phyloP scores from a whole-genome alignment of 495 filamentous ascomycete genomes.

The Talaromyces nanjingensis region DNA sequence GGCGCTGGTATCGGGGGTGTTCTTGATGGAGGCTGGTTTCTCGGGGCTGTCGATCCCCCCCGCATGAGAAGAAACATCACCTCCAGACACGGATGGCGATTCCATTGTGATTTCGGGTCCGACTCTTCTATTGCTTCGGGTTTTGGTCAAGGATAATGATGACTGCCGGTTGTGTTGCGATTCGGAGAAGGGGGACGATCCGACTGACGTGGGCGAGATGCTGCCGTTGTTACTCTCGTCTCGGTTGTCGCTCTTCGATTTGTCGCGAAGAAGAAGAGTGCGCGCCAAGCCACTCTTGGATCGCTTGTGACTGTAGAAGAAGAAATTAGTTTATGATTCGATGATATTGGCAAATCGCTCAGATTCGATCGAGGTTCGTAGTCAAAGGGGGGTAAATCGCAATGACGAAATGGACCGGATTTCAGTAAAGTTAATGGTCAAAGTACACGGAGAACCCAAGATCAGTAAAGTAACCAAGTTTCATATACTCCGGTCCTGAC shows the following conservation, averaged over 20 bases:
- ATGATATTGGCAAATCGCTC: neutral
- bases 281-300: conserved; percentile 47
- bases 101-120: conserved; percentile 18
- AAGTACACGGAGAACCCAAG: neutral
- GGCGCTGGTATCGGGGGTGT: conserved; percentile 22
- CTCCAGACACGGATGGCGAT: conserved; percentile 22
- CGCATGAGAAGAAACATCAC: conserved; percentile 19
- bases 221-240: conserved; percentile 15
- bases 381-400: neutral
- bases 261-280: conserved; percentile 45
- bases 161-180: conserved; percentile 7
- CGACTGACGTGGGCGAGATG: conserved; percentile 22
- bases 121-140: conserved; percentile 24
- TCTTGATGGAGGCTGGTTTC: conserved; percentile 25
- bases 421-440: neutral
- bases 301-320: conserved; percentile 41
- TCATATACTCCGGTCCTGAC: neutral
- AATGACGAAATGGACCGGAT: neutral
- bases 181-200: conserved; percentile 22
- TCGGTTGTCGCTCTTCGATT: conserved; percentile 29
- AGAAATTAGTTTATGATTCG: conserved; percentile 17
- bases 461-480: neutral
- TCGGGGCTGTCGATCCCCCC: conserved; percentile 16
- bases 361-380: neutral
- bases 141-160: conserved; percentile 19